A percentile compares a stretch with the other conserved stretches of the same genome.
Conservation (phyloP, 2,329 filamentous ascomycete genomes). For the Capronia coronata region DNA sequence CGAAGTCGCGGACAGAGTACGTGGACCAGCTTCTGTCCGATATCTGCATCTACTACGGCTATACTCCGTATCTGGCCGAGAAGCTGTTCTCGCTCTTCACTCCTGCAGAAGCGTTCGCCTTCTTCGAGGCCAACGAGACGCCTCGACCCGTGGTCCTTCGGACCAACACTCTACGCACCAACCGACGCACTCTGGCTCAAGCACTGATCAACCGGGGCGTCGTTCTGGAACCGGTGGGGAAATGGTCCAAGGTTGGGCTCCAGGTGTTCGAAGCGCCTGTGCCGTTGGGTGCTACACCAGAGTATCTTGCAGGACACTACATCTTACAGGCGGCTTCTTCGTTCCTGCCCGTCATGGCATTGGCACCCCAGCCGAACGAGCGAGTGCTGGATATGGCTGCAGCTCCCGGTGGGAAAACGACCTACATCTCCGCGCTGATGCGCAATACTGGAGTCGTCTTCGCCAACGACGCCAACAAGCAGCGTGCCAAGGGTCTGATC, state of each 20-base stretch:
- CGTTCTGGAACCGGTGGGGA: conserved; percentile 90
- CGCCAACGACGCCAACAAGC: conserved; percentile 92
- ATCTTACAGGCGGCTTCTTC: conserved; percentile 95
- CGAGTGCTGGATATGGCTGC: conserved; percentile 90
- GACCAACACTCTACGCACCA: conserved; percentile 84
- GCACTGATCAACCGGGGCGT: conserved; percentile 93
- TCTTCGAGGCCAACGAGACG: conserved; percentile 98
- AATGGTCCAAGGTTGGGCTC: conserved; percentile 96
- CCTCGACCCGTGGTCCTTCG: conserved; percentile 89
- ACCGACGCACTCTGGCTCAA: conserved; percentile 75
- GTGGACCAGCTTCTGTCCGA: conserved; percentile 80
- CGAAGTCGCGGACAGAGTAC: conserved; percentile 80
- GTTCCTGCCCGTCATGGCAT: conserved; percentile 94
- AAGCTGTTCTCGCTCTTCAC: conserved; percentile 92
- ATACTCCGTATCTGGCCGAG: conserved; percentile 88
- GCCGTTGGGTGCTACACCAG: conserved; percentile 86
- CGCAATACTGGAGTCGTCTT: conserved; percentile 94
- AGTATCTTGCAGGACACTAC: conserved; percentile 96
- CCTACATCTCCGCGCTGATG: conserved; percentile 93
- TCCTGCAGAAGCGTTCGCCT: conserved; percentile 88
- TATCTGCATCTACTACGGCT: conserved; percentile 94
- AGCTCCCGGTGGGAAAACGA: conserved; percentile 92
- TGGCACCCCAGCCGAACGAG: conserved; percentile 89
- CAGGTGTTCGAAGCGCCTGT: conserved; percentile 90
- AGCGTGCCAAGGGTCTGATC: conserved; percentile 90